Base-by-base conservation (phyloP, 2,329 filamentous ascomycete genomes). In the Stagonosporopsis tanaceti region DNA sequence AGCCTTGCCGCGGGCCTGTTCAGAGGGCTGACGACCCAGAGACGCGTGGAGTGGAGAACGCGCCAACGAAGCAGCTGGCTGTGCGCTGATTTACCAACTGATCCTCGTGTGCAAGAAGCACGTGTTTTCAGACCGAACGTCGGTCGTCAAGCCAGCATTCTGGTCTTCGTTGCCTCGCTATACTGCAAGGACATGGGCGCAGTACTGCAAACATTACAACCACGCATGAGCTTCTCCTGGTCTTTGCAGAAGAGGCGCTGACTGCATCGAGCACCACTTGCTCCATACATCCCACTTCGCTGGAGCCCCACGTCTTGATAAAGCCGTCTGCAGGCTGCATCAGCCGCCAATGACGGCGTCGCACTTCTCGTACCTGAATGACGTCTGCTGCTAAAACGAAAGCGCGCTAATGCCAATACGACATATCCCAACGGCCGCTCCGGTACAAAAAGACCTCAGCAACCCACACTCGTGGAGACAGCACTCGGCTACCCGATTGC, bases 221-320 rank as follows among this genome's bases (percentile, higher is more conserved):
- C 35, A 9, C 28, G 20, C 12, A 37, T 47, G 38, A 28, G 12
- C 12, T 38, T 52, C 41, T 44, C 61, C 50, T 54, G 45, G 59
- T 59, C 57, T 54, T 59, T 67, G 64, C 64, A 63, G 56, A 57
- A 53, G 42, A 15, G 34, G 42, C 15, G 57, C 62, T 53, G 53
- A 60, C 62, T 53, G 54, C 59, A 51, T 66, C 64, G 61, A 20
- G 59, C 57, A 40, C 44, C 45, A 54, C 50, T 59, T 46, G 46
- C 41, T 57, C 60, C 54, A 57, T 51, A 28, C 54, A 56, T 56
- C 62, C 63, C 64, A 57, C 42, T 53, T 52, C 44, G 40, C 53
- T 57, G 34, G 20, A 28, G 62, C 48, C 61, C 58, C 62, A 65
- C 58, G 55, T 53, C 58, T 61, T 47, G 34, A 42, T 22, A 27